These are phyloP conservation scores for Magnaporthiopsis incrustans DNA, from an alignment of 2,329 filamentous ascomycete species.

Conservation along the genomic window DNA sequence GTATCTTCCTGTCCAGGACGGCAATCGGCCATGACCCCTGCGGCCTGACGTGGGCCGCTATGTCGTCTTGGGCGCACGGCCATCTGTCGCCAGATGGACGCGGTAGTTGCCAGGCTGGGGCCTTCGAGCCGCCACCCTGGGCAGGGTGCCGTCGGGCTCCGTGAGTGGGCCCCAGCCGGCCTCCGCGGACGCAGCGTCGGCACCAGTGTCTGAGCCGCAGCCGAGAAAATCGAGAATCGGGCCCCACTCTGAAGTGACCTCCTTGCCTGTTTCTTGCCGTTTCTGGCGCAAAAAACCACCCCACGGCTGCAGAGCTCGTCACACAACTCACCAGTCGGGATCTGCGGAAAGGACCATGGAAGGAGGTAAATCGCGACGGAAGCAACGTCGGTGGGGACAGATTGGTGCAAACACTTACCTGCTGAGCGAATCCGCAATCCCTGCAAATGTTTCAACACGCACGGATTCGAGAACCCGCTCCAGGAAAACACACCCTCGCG, in stretches of 20 bases:
- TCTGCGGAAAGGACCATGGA: too few species aligned
- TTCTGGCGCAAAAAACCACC: neutral
- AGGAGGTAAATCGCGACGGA: neutral
- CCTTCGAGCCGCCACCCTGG: neutral
- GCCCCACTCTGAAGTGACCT: neutral
- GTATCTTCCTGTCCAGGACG: too few species aligned
- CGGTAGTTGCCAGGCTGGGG: neutral
- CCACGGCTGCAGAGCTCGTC: neutral
- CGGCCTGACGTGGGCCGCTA: too few species aligned
- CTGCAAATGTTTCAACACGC: neutral
- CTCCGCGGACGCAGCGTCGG: neutral
- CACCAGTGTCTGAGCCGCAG: neutral
- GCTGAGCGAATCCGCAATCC: too few species aligned
- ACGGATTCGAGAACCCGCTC: neutral
- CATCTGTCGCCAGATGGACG: neutral
- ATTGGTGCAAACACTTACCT: neutral
- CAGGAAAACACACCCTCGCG: neutral
- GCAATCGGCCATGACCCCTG: neutral
- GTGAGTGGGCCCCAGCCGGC: too few species aligned
- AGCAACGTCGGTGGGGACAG: too few species aligned
- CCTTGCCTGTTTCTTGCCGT: neutral
- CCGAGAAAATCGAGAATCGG: too few species aligned
- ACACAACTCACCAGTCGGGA: too few species aligned
- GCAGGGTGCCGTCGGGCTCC: neutral
- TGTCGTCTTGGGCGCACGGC: too few species aligned